Percentiles rank a stretch among this genome's conserved stretches.
These are phyloP conservation scores for Abelmoschus esculentus DNA, from an alignment of 345 rosid species.

Conservation along the genomic window DNA sequence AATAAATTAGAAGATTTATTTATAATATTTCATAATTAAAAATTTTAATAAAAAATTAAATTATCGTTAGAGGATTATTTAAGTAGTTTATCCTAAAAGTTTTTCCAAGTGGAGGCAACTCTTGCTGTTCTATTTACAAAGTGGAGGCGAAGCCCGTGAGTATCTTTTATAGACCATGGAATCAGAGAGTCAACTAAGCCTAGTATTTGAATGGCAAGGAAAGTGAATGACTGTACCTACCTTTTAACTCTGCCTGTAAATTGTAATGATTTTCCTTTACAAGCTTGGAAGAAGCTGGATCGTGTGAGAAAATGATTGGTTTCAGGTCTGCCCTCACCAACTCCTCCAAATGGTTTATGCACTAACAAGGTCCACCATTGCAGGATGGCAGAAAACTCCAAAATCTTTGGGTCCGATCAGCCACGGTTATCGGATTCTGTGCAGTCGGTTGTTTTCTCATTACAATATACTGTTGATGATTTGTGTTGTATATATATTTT, in stretches of 20 bases:
- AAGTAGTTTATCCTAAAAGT: not conserved
- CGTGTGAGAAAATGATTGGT: not conserved
- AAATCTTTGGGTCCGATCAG: no score
- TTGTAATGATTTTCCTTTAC: not conserved
- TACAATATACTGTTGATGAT: no score
- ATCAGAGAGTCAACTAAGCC: not conserved
- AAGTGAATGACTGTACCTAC: not conserved
- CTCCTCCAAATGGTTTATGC: not conserved
- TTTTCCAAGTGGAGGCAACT: no score
- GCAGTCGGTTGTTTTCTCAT: no score
- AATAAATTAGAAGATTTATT: no score
- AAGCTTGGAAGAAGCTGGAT: not conserved
- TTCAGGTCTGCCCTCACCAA: not conserved
- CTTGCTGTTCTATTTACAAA: no score
- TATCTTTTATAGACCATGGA: not conserved
- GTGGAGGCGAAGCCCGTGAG: conserved; percentile 12
- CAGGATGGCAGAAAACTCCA: no score
- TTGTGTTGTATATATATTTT: no score
- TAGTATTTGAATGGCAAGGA: not conserved
- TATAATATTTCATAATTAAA: no score
- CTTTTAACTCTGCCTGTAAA: not conserved
- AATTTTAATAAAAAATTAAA: no score
- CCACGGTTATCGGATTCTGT: no score
- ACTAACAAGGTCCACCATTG: not conserved
- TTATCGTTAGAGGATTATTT: no score